Conservation (phyloP, 495 filamentous ascomycete genomes). For the Aspergillus coremiiformis region DNA sequence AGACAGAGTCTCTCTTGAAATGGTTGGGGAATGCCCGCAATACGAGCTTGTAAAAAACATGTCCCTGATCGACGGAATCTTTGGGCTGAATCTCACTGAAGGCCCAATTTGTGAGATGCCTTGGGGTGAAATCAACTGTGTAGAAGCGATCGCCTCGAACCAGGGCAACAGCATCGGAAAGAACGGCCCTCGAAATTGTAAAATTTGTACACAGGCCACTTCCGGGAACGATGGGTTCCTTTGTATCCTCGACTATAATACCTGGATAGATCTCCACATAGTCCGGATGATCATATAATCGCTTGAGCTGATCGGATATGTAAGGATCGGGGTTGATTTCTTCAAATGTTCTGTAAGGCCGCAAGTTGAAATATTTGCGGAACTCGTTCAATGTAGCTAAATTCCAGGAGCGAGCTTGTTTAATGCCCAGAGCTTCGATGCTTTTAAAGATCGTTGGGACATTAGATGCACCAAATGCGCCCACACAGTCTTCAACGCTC, state of each 20-base stretch:
- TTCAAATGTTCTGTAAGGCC: conserved; percentile 69
- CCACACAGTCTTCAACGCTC: conserved; percentile 52
- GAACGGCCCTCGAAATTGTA: conserved; percentile 73
- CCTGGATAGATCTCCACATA: conserved; percentile 78
- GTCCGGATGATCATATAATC: conserved; percentile 74
- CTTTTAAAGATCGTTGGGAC: conserved; percentile 66
- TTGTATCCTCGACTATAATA: conserved; percentile 73
- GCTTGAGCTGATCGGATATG: conserved; percentile 62
- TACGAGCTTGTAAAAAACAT: conserved; percentile 55
- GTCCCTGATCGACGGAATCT: conserved; percentile 44
- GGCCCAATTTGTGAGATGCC: conserved; percentile 78
- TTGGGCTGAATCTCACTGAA: conserved; percentile 46
- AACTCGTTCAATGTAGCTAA: conserved; percentile 83
- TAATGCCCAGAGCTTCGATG: conserved; percentile 79
- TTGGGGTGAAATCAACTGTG: conserved; percentile 66
- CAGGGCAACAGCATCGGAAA: conserved; percentile 80
- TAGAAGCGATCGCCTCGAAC: conserved; percentile 85
- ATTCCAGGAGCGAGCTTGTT: conserved; percentile 78
- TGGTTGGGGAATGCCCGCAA: conserved; percentile 54
- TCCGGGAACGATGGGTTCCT: conserved; percentile 64
- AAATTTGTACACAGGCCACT: conserved; percentile 76
- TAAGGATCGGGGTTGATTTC: conserved; percentile 75
- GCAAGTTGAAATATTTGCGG: conserved; percentile 68
- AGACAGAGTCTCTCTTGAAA: conserved; percentile 49
- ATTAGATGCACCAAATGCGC: conserved; percentile 63